A percentile compares a stretch with the other conserved stretches of the same genome.
phyloP scores from a whole-genome alignment of 306 rosid species.

The Calophaca sinica region DNA sequence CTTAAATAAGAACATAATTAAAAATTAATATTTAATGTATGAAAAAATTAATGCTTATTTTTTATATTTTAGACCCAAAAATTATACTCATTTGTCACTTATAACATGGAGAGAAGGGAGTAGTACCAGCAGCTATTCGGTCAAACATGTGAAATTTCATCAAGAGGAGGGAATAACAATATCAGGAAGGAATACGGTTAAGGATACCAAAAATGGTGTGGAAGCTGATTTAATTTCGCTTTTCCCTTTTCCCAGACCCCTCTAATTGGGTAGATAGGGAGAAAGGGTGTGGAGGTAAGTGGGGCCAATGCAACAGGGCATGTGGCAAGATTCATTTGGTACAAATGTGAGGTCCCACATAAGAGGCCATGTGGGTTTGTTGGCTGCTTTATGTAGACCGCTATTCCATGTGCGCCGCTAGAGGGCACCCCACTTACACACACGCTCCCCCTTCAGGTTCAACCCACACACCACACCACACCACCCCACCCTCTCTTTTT shows the following conservation, averaged over 20 bases:
- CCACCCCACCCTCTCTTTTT: not conserved
- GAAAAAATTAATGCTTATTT: no score
- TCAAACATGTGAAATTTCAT: slow-evolving; percentile 36
- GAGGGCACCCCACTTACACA: slow-evolving; percentile 74
- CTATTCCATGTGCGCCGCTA: slow-evolving; percentile 83
- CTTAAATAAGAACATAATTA: no score
- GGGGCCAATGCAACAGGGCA: slow-evolving; percentile 59
- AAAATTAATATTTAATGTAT: no score
- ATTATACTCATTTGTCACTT: no score
- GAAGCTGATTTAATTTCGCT: not conserved
- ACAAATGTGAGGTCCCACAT: slow-evolving; percentile 50
- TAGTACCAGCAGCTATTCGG: not conserved
- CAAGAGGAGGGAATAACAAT: slow-evolving; percentile 2
- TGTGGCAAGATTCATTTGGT: slow-evolving; percentile 64
- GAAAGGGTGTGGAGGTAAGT: slow-evolving; percentile 16
- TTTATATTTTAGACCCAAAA: no score
- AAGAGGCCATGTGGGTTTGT: slow-evolving; percentile 74
- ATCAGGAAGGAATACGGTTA: not conserved
- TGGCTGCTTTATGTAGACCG: slow-evolving; percentile 69
- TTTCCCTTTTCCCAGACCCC: slow-evolving; percentile 1
- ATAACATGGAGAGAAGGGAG: no score
- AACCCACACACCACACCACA: slow-evolving; percentile 3
- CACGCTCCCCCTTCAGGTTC: not conserved
- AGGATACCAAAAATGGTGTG: slow-evolving; percentile 13
- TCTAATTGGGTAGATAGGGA: slow-evolving; percentile 2